Evolutionary conservation across 148 eudicot genomes (phyloP), one percentile per base, ranked within the genome.

Genomic region (Rhododendron simsii): DNA sequence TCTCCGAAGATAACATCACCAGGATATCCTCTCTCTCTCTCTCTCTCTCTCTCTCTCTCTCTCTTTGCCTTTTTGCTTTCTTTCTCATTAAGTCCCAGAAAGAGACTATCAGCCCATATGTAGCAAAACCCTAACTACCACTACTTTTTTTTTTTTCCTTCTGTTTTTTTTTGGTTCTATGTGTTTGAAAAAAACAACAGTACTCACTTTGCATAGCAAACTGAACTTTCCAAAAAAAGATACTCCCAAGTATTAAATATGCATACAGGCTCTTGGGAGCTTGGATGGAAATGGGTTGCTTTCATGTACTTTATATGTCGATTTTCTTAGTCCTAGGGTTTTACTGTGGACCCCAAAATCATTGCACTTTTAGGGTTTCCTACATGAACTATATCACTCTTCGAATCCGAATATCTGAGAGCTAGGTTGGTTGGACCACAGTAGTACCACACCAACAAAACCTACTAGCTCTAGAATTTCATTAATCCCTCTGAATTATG

Each of bases 81-180:
- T 74, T 41, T 76, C 85, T 82, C 88, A 83, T 90, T 88, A 84
- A 82, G 57, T 78, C 87, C 84, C 16, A 78, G 90, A 88, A 87
- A 88, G 85, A 59, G 90, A 83, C 87, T 45, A 26, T 35, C 87
- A 84, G 26, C 48, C 89, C 86, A 86, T 84, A 84, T 81, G 50
- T 23, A 71, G 90, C 23, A 86, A 86, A 81, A 69, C 79, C 81
- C 86, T 80, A 88, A 77, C 87, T 84, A 84, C 85, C 69, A n/a
- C 76, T 71, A 71, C 84, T 63, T 81, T 86, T 4, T 59, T 51
- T 50, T 67, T 3, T n/a, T 23, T 84, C 1, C 11, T 57, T 85
- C 23, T 61, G 65, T 85, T 33, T 61, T 75, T 45, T 53, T n/a
- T 55, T 16, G 11, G 39, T 53, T 44, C 48, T 39, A 30, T 81